phyloP scores from a whole-genome alignment of 768 basidiomycete species.

The Podaxis sp. region DNA sequence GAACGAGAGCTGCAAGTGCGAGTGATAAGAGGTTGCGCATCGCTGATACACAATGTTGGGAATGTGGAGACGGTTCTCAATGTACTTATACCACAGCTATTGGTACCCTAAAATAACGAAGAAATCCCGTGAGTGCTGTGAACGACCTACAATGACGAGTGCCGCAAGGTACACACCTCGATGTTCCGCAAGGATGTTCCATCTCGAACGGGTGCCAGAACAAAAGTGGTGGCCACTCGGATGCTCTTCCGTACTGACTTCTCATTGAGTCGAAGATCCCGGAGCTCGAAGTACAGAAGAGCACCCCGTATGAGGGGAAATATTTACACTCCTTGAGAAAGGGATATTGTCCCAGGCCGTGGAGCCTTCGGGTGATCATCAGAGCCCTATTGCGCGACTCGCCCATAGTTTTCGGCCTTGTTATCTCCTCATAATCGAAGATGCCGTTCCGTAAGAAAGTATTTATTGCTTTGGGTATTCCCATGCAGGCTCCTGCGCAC shows the following conservation, averaged over 20 bases:
- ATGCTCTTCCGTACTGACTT: neutral
- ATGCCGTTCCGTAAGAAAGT: neutral
- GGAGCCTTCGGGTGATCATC: slow-evolving; percentile 1
- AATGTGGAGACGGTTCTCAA: neutral
- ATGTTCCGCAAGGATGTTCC: neutral
- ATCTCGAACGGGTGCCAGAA: neutral
- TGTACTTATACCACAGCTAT: slow-evolving; percentile 3
- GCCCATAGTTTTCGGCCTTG: neutral
- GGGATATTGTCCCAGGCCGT: slow-evolving; percentile 1
- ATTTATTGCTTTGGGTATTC: neutral
- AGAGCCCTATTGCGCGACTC: neutral
- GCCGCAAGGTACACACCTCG: neutral
- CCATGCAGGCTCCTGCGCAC: neutral
- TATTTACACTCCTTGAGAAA: neutral
- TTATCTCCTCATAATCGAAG: neutral
- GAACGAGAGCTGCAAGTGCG: slow-evolving; percentile 15
- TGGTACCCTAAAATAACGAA: neutral
- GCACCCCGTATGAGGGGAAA: neutral
- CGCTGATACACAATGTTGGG: neutral
- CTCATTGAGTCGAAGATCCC: neutral
- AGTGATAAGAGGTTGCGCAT: slow-evolving; percentile 17
- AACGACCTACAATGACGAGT: neutral
- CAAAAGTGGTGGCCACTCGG: neutral
- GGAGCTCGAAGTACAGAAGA: neutral
- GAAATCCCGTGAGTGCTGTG: neutral